Conservation (phyloP, 345 rosid genomes). For the Pugionium cornutum region DNA sequence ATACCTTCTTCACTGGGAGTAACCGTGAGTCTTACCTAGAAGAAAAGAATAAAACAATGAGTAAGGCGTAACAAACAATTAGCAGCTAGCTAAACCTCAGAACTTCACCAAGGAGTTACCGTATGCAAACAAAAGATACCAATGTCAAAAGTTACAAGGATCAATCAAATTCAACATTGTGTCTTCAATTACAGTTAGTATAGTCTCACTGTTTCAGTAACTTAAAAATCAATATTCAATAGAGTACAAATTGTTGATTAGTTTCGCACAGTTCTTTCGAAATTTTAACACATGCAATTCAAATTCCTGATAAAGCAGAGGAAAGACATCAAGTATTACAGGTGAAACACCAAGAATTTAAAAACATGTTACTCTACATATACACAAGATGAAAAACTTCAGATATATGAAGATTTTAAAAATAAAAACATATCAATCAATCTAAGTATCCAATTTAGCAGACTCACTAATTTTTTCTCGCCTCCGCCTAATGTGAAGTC, state of each 20-base stretch:
- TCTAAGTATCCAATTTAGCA: slow-evolving; percentile 26
- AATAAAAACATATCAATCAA: slow-evolving; percentile 20
- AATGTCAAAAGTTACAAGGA: slow-evolving; percentile 15
- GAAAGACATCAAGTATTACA: slow-evolving; percentile 6
- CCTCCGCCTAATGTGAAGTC: slow-evolving; percentile 63
- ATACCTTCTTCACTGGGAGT: slow-evolving; percentile 83
- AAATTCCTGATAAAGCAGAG: slow-evolving; percentile 19
- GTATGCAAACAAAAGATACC: slow-evolving; percentile 11
- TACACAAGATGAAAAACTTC: slow-evolving; percentile 11
- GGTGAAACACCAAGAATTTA: slow-evolving; percentile 17
- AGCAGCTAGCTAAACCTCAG: slow-evolving; percentile 14
- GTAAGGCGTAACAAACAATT: slow-evolving; percentile 25
- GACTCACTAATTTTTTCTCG: slow-evolving; percentile 68
- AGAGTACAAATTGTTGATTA: slow-evolving; percentile 12
- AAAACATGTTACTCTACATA: slow-evolving; percentile 12
- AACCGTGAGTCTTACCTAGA: slow-evolving; percentile 82
- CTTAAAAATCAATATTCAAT: slow-evolving; percentile 3
- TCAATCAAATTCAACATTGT: slow-evolving; percentile 14
- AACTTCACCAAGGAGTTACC: slow-evolving; percentile 10
- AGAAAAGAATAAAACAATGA: slow-evolving; percentile 9
- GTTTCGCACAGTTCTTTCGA: slow-evolving; percentile 10
- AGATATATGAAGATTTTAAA: slow-evolving; percentile 2
- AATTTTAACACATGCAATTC: slow-evolving; percentile 6
- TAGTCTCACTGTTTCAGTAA: slow-evolving; percentile 8
- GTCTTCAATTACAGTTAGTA: slow-evolving; percentile 20